Evolutionary conservation across 1,284 basidiomycete genomes (phyloP), one percentile per base, ranked within the genome.

Genomic region (Grifola frondosa): DNA sequence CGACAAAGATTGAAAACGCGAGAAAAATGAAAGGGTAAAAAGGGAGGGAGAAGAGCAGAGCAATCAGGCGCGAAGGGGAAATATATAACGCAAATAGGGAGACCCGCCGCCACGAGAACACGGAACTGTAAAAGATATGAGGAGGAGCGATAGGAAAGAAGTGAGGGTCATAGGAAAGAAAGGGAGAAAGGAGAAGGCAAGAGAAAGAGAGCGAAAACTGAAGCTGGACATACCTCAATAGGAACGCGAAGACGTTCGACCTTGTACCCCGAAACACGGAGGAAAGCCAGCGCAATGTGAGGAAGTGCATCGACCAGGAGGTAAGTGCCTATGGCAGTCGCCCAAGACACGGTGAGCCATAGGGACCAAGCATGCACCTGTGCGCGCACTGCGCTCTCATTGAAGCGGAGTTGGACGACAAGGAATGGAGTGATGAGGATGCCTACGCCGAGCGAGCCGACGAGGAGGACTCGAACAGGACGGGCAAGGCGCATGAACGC

Each of bases 291-390:
- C 30, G 84, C 69, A 17, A 82, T 57, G 30, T 73, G 67, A 5
- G 85, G 83, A 33, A 84, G 62, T 22, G 76, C 62, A 58, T 88
- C 84, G 37, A 88, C 82, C 29, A 83, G 46, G 24, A 88, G 56
- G 53, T 77, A 80, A 1, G 83, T 86, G 2, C 61, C 64, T 52
- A 81, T 82, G 9, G 68, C 71, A 26, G 80, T 69, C n/a, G 77
- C 80, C 84, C 84, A 89, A 17, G 74, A 70, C 32, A 87, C 75
- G 8, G 82, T 69, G 26, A 87, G 55, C 86, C 87, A 89, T 25
- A 88, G 63, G 4, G 82, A 86, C 85, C 85, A 87, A 5, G 75
- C 71, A 48, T 76, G 73, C 6, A 86, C 79, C 50, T 86, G 80
- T 12, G 68, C 63, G 40, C 71, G 71, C 10, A 69, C 76, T 13